phyloP scores from a whole-genome alignment of 495 filamentous ascomycete species.

The Daldinia grandis region DNA sequence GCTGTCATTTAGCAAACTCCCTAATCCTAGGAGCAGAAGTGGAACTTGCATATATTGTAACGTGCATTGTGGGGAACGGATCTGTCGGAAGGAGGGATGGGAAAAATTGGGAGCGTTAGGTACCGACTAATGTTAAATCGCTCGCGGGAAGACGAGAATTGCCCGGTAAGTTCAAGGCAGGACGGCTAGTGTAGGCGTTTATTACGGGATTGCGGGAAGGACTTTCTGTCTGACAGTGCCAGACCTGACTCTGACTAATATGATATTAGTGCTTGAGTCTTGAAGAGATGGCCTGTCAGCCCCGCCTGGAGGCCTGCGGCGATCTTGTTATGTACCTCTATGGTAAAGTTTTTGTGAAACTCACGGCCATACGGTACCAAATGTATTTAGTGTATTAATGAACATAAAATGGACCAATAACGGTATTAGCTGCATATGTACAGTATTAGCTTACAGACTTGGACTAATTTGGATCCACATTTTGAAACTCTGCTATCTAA shows the following conservation, averaged over 20 bases:
- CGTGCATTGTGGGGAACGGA: slow-evolving; percentile 26
- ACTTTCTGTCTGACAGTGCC: not conserved
- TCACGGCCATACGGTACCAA: not conserved
- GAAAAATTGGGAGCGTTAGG: slow-evolving; percentile 11
- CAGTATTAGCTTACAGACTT: slow-evolving; percentile 12
- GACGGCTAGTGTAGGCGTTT: slow-evolving; percentile 6
- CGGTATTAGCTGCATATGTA: not conserved
- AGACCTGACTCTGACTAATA: not conserved
- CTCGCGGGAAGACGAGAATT: slow-evolving; percentile 1
- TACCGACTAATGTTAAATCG: not conserved
- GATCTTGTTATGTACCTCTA: not conserved
- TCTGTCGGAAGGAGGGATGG: slow-evolving; percentile 28
- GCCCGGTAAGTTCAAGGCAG: not conserved
- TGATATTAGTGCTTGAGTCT: not conserved
- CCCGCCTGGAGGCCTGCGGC: not conserved
- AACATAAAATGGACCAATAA: not conserved
- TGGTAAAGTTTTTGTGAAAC: slow-evolving; percentile 1
- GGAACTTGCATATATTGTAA: not conserved
- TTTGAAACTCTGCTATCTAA: slow-evolving; percentile 26
- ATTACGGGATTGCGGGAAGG: slow-evolving; percentile 8
- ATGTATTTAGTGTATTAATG: too few species aligned
- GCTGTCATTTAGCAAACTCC: not conserved
- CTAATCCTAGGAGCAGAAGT: not conserved
- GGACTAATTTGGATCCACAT: slow-evolving; percentile 27
- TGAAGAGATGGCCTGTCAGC: not conserved